Conservation (phyloP, 306 rosid species). For the Adenanthera pavonina region DNA sequence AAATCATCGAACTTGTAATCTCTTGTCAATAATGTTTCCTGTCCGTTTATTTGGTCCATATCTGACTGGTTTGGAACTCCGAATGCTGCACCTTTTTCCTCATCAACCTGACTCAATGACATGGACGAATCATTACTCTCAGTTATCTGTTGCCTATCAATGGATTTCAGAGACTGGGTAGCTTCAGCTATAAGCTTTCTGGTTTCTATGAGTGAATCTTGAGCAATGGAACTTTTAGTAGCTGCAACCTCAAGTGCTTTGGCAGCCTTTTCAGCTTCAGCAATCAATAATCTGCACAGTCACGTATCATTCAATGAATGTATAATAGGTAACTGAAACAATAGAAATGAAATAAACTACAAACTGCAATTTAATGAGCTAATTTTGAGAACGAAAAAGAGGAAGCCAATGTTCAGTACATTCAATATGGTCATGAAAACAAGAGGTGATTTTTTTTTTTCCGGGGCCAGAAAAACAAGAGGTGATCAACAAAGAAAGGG, state of each 20-base stretch:
- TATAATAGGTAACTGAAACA: not conserved
- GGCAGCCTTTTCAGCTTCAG: conserved; percentile 97
- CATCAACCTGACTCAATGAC: conserved; percentile 42
- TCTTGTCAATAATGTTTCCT: conserved; percentile 35
- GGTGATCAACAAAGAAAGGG: not conserved
- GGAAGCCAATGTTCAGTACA: conserved; percentile 24
- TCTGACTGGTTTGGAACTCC: conserved; percentile 45
- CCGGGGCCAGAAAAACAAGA: conserved; percentile 14
- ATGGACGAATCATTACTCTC: conserved; percentile 45
- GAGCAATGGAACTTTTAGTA: conserved; percentile 73
- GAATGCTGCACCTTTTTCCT: conserved; percentile 25
- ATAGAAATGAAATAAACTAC: conserved; percentile 28
- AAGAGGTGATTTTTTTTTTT: not conserved
- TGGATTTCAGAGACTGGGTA: conserved; percentile 71
- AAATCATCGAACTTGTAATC: conserved; percentile 51
- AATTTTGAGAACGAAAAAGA: conserved; percentile 27
- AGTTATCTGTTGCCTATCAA: conserved; percentile 47
- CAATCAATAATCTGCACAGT: conserved; percentile 76
- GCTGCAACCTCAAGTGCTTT: conserved; percentile 89
- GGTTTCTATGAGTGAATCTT: conserved; percentile 80
- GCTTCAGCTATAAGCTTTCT: conserved; percentile 98
- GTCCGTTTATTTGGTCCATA: conserved; percentile 59
- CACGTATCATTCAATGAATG: conserved; percentile 33
- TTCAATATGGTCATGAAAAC: conserved; percentile 21
- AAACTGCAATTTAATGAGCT: conserved; percentile 26